Evolutionary conservation across 2,329 filamentous ascomycete species (phyloP).

Genomic region (Apiospora kogelbergensis): DNA sequence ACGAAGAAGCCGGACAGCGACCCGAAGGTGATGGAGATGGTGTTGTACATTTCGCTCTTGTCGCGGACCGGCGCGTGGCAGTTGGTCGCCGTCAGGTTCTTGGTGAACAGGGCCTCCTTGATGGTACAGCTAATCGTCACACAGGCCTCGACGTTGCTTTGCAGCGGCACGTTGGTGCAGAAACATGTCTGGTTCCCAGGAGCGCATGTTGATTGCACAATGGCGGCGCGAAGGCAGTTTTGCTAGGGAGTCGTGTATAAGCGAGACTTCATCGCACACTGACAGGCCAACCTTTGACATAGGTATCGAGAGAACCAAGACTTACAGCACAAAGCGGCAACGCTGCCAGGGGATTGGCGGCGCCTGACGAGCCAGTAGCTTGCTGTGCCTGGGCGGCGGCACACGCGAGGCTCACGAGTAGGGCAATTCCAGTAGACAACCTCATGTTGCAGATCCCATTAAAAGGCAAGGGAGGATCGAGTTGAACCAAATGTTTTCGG

Average conservation of each 20-base stretch:
- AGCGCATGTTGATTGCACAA: constrained; percentile 28
- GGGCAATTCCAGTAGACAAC: not conserved
- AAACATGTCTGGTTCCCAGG: constrained; percentile 30
- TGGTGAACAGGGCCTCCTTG: constrained; percentile 27
- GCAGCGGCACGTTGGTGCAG: constrained; percentile 30
- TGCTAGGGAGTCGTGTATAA: constrained; percentile 18
- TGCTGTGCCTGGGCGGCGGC: not conserved
- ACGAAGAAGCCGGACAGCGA: constrained; percentile 40
- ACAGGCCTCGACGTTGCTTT: constrained; percentile 26
- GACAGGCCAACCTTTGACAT: not conserved
- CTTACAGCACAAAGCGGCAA: constrained; percentile 35
- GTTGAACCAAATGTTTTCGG: not conserved
- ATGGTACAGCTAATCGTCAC: constrained; percentile 28
- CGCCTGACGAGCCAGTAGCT: not conserved
- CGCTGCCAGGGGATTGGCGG: constrained; percentile 13
- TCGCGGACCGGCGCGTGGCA: constrained; percentile 30
- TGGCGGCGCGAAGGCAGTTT: constrained; percentile 26
- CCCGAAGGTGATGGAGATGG: constrained; percentile 33
- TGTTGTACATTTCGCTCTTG: constrained; percentile 33
- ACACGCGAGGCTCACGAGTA: not conserved
- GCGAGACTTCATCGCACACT: not conserved
- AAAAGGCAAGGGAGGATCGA: not conserved
- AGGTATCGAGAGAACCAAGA: not conserved
- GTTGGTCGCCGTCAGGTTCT: constrained; percentile 22
- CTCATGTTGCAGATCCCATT: not conserved